Evolutionary conservation across 31 red algal genomes (phyloP).

Genomic region (Odonthalia washingtoniensis): DNA sequence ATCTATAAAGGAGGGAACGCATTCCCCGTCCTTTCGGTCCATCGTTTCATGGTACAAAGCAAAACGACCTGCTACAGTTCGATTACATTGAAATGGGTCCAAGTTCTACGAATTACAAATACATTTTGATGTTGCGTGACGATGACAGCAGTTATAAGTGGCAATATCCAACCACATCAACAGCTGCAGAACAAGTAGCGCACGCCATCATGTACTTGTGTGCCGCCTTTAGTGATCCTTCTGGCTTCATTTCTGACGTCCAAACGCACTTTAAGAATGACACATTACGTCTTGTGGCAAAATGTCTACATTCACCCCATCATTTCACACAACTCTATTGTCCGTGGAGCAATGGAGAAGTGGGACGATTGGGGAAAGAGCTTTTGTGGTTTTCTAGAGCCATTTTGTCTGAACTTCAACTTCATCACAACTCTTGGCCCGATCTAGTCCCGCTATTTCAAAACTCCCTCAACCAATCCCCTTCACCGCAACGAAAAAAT

Average conservation of each 20-base stretch:
- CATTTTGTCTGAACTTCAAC: too few species aligned
- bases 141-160: neutral
- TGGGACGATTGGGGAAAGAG: neutral
- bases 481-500: constrained; percentile 7
- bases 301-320: neutral
- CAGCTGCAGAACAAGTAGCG: neutral
- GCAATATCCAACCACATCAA: neutral
- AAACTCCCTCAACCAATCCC: constrained; percentile 15
- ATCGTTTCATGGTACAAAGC: constrained; percentile 5
- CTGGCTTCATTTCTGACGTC: neutral
- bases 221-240: neutral
- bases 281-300: neutral
- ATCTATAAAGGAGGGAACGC: neutral
- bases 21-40: constrained; percentile 7
- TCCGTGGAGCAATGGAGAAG: neutral
- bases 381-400: neutral
- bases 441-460: neutral
- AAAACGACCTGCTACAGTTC: constrained; percentile 29
- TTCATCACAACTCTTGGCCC: neutral
- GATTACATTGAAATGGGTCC: too few species aligned
- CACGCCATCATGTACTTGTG: neutral
- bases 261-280: constrained; percentile 6
- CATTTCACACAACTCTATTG: constrained; percentile 22
- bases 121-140: constrained; percentile 14
- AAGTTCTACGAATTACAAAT: neutral